A percentile compares a stretch with the other conserved stretches of the same genome.
phyloP scores from a whole-genome alignment of 768 basidiomycete species.

The Dendrothele bispora region DNA sequence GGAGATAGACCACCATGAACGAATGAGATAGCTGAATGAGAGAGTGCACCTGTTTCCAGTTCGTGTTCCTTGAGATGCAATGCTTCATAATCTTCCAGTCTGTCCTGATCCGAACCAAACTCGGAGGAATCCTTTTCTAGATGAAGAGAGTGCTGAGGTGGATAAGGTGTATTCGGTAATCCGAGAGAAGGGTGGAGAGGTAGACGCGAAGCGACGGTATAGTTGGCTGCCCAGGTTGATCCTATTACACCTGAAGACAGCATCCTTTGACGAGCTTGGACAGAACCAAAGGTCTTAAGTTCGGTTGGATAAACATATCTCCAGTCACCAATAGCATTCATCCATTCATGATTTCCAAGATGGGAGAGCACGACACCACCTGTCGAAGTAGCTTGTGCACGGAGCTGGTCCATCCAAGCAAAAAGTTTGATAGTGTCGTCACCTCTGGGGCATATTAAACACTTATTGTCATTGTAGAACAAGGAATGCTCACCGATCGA shows the following conservation, averaged over 20 bases:
- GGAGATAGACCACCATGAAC: constrained; percentile 91
- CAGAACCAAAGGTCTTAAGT: constrained; percentile 77
- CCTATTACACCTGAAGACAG: constrained; percentile 78
- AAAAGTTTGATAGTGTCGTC: constrained; percentile 89
- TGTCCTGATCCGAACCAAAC: constrained; percentile 27
- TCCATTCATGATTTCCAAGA: constrained; percentile 95
- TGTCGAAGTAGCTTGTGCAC: constrained; percentile 63
- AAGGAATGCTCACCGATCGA: constrained; percentile 66
- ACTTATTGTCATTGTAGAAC: neutral
- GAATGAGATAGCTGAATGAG: constrained; percentile 84
- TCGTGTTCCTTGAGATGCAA: constrained; percentile 27
- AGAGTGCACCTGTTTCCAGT: constrained; percentile 44
- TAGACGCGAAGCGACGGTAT: constrained; percentile 77
- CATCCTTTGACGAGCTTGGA: constrained; percentile 69
- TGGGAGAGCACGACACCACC: constrained; percentile 78
- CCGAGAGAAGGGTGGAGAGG: constrained; percentile 76
- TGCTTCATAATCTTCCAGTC: constrained; percentile 14
- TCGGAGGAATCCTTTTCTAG: too few species aligned
- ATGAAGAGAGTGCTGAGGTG: constrained; percentile 32
- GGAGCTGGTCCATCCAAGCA: constrained; percentile 78
- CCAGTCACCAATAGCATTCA: constrained; percentile 94
- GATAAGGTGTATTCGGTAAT: constrained; percentile 63
- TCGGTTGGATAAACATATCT: constrained; percentile 86
- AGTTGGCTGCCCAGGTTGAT: constrained; percentile 82
- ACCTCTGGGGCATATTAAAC: constrained; percentile 49